Evolutionary conservation across 805 yeast species (phyloP), one percentile per base, ranked within the genome.

Genomic region (Yarrowia yakushimensis): DNA sequence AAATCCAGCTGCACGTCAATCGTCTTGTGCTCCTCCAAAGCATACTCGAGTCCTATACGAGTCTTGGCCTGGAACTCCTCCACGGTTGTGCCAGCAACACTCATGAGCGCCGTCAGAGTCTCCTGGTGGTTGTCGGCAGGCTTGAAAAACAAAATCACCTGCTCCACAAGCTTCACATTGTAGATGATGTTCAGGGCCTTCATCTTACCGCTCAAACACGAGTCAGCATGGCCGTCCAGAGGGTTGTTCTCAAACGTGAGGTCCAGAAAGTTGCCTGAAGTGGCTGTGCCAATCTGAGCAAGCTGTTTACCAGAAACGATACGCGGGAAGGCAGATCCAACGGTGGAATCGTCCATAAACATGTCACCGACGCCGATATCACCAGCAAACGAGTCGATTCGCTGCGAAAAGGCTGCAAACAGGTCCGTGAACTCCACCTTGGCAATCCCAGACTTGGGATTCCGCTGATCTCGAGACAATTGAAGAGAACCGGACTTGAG

Each of bases 1-100:
- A 96, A 78, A 74, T 96, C 98, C 65, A 94, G 81, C 69, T 88
- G 85, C 25, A 91, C 82, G 69, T 91, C 86, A 63, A 91, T 74
- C 0, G 98, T 93, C 71, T 91, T 92, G 74, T 94, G 99, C 69
- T 93, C 97, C 65, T 91, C 96, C 67, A 96, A 79, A 0, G 97
- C 94, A 67, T 94, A 91, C 74, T 93, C 96, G 20, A 94, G 79
- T 0, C 98, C 98, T 65, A 94, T 81, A 69, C 97, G 79, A 0
- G 98, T 94, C 71, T 91, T 97, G 25, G 85, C 79, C 0, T 97
- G 86, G 66, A 94, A 78, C 1, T 96, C 97, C 69, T 91, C 97
- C 63, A 94, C 87, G 0, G 97, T 92, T 0, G 92, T 89, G 65
- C 92, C 97, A 0, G 99, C 99, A 1, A 97, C 98, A 72, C 84